Percentiles rank a stretch among this genome's conserved stretches.
phyloP scores from a whole-genome alignment of 2,329 filamentous ascomycete species.

The Aspergillus versicolor region DNA sequence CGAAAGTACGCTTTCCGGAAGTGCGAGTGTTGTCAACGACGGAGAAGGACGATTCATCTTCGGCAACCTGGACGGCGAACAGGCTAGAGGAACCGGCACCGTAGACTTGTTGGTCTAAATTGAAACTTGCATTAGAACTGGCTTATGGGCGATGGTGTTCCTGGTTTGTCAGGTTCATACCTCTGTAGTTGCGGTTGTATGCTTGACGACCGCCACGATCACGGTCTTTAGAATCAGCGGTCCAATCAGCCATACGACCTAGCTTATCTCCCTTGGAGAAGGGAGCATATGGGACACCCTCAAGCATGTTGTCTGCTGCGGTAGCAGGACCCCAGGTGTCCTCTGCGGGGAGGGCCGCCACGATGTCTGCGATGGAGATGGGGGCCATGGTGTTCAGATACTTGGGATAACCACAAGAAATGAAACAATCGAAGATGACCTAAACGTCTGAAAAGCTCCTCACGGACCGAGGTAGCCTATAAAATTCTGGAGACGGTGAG shows the following conservation, averaged over 20 bases:
- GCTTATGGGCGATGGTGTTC: not conserved
- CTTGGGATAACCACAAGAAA: slow-evolving; percentile 1
- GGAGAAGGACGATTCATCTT: slow-evolving; percentile 97
- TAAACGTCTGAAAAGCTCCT: not conserved
- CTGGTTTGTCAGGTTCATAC: slow-evolving; percentile 47
- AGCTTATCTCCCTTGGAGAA: slow-evolving; percentile 99
- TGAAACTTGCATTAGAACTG: not conserved
- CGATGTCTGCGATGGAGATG: slow-evolving; percentile 63
- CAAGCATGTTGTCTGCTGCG: slow-evolving; percentile 81
- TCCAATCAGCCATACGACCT: slow-evolving; percentile 99
- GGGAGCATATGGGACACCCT: slow-evolving; percentile 94
- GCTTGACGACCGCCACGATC: slow-evolving; percentile 76
- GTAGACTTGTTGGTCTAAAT: slow-evolving; percentile 92
- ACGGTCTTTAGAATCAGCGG: slow-evolving; percentile 74
- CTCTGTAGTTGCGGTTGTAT: slow-evolving; percentile 91
- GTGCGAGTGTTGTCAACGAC: slow-evolving; percentile 94
- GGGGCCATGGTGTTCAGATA: slow-evolving; percentile 46
- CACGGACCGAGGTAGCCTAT: slow-evolving; percentile 6
- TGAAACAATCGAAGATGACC: slow-evolving; percentile 1
- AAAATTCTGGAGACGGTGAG: not conserved
- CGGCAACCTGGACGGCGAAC: slow-evolving; percentile 86
- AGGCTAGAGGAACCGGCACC: slow-evolving; percentile 81
- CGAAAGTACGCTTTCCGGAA: slow-evolving; percentile 78
- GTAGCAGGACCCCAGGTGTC: slow-evolving; percentile 85
- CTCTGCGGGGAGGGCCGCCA: slow-evolving; percentile 69